phyloP scores from a whole-genome alignment of 345 rosid genomes.

The Mangifera indica region DNA sequence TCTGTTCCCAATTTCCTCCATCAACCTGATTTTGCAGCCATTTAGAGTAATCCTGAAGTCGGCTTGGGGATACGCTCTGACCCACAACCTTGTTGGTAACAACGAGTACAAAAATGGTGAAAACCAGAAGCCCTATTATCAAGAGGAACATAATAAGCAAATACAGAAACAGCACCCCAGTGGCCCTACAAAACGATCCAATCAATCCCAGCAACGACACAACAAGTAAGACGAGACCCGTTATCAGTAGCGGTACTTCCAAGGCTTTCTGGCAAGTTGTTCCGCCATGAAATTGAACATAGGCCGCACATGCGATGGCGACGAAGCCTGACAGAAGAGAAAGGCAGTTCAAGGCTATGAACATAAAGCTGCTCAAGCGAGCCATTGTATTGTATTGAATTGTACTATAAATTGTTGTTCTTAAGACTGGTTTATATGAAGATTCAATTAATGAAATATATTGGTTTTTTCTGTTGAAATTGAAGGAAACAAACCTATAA shows the following conservation, averaged over 20 bases:
- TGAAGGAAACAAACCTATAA: background rate
- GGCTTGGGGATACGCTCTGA: constrained; percentile 17
- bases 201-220: constrained; percentile 32
- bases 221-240: constrained; percentile 19
- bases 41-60: constrained; percentile 28
- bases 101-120: constrained; percentile 20
- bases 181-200: constrained; percentile 25
- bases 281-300: constrained; percentile 9
- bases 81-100: constrained; percentile 31
- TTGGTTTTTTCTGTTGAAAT: background rate
- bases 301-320: constrained; percentile 14
- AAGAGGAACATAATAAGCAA: constrained; percentile 20
- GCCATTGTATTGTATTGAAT: background rate
- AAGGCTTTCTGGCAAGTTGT: constrained; percentile 32
- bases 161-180: constrained; percentile 22
- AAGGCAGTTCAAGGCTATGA: constrained; percentile 15
- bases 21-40: constrained; percentile 30
- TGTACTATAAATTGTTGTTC: background rate
- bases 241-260: constrained; percentile 26
- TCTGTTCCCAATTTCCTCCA: constrained; percentile 28
- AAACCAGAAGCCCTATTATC: constrained; percentile 19
- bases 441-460: background rate
- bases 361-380: background rate
- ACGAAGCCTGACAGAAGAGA: constrained; percentile 20
- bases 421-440: background rate